Evolutionary conservation across 257 asterid genomes (phyloP).

Genomic region (Penstemon newberryi): DNA sequence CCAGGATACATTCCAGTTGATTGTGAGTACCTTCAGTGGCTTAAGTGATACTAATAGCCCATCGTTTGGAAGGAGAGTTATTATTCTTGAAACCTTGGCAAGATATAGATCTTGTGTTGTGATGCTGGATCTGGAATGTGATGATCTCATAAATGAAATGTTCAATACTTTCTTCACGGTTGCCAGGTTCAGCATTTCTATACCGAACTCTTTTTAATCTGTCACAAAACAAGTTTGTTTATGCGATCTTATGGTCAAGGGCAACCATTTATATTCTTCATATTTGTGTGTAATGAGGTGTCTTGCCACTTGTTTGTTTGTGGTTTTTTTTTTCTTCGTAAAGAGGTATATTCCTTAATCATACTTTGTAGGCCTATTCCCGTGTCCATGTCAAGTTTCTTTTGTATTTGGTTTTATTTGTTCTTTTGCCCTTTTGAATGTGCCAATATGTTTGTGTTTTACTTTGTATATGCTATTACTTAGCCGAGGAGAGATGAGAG

Average conservation of each 20-base stretch:
- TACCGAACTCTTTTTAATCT: slow-evolving; percentile 13
- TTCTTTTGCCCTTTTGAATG: background rate
- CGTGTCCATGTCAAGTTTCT: background rate
- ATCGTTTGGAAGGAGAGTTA: slow-evolving; percentile 87
- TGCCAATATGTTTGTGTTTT: background rate
- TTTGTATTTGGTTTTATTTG: background rate
- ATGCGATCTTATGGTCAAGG: no score
- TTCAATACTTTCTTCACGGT: slow-evolving; percentile 70
- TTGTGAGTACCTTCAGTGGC: slow-evolving; percentile 88
- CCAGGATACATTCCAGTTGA: slow-evolving; percentile 89
- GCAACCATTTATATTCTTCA: slow-evolving; percentile 14
- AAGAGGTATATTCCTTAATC: background rate
- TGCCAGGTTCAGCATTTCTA: slow-evolving; percentile 59
- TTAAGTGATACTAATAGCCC: slow-evolving; percentile 73
- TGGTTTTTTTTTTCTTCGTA: background rate
- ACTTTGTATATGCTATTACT: background rate
- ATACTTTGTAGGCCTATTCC: background rate
- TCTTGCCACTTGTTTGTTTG: background rate
- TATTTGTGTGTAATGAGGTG: slow-evolving; percentile 1
- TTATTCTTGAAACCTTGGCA: slow-evolving; percentile 91
- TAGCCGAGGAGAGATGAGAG: slow-evolving; percentile 7
- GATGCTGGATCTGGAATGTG: slow-evolving; percentile 99
- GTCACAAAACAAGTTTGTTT: background rate
- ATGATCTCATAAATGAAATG: slow-evolving; percentile 88
- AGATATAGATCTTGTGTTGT: slow-evolving; percentile 92